Evolutionary conservation across 2,329 filamentous ascomycete species (phyloP), one percentile per base, ranked within the genome.

Genomic region (Hymenoscyphus fraxineus): DNA sequence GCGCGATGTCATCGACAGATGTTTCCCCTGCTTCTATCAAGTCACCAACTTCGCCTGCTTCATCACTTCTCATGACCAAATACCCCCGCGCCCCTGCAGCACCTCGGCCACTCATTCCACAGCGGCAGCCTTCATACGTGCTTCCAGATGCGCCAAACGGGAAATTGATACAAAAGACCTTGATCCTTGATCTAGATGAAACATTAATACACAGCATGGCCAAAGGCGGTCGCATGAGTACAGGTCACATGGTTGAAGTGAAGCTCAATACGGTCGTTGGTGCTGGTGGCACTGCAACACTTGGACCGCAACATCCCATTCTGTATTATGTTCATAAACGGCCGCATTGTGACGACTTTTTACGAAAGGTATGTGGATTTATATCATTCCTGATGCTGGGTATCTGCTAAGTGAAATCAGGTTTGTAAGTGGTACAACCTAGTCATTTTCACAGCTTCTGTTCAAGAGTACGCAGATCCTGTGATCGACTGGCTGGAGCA

Each of bases 321-420:
- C 80, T 99, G 67, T 99, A 99, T 80, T 99, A 97, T 81, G 95
- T 99, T 60, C 95, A 99, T 80, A 98, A 99, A 79, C 89, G 95
- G 68, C 95, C 95, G 41, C 90, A 95, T 76, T 99, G 95, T 77
- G 95, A 99, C 77, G 94, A 98, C 71, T 99, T 99, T 75, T 79
- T 99, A 74, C 89, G 93, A 73, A 92, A 90, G 80, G 88, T 90
- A 78, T 79, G 80, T 70, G 62, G 44, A 51, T 12, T 12, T 22
- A 51, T 51, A 51, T 13, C 27, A 35, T 31, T 31, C n/a, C 16
- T 16, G 16, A 27, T 32, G 15, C 55, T 16, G 27, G 41, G 9
- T 58, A 19, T 15, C 32, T 13, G 41, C 44, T 27, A 40, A 19
- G 19, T 35, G 13, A 19, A 19, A 16, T 77, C 65, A 95, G 82